Evolutionary conservation across 1,139 yeast genomes (phyloP).

Genomic region (Lodderomyces orthopsilosis): DNA sequence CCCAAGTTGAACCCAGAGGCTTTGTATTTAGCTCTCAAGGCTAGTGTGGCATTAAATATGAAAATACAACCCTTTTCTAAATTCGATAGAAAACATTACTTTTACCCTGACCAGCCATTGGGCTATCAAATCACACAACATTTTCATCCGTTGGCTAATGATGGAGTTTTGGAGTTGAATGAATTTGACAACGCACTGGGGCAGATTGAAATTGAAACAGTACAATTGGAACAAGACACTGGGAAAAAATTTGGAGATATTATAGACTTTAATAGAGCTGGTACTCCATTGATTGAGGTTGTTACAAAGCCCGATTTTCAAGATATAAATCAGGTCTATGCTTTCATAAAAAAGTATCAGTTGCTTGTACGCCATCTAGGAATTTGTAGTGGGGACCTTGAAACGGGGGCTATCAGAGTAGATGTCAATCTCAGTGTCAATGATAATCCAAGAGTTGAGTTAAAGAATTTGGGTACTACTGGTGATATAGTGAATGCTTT

Average conservation of each 20-base stretch:
- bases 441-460: constrained; percentile 72
- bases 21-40: constrained; percentile 62
- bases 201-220: constrained; percentile 60
- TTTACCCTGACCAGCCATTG: constrained; percentile 93
- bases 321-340: constrained; percentile 63
- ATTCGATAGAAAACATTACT: constrained; percentile 93
- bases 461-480: constrained; percentile 84
- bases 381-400: constrained; percentile 86
- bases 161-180: constrained; percentile 55
- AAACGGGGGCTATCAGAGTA: constrained; percentile 91
- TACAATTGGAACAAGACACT: constrained; percentile 93
- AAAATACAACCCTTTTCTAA: constrained; percentile 54
- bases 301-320: constrained; percentile 89
- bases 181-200: constrained; percentile 54
- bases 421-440: constrained; percentile 87
- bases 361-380: constrained; percentile 62
- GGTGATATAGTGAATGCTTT: constrained; percentile 80
- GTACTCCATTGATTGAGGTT: constrained; percentile 83
- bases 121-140: constrained; percentile 97
- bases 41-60: constrained; percentile 71
- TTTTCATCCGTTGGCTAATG: constrained; percentile 71
- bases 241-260: constrained; percentile 60
- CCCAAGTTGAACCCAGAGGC: constrained; percentile 82
- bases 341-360: constrained; percentile 81
- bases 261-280: constrained; percentile 81